A percentile compares a stretch with the other conserved stretches of the same genome.
phyloP scores from a whole-genome alignment of 768 basidiomycete genomes.

The Tricholoma saponaceum region DNA sequence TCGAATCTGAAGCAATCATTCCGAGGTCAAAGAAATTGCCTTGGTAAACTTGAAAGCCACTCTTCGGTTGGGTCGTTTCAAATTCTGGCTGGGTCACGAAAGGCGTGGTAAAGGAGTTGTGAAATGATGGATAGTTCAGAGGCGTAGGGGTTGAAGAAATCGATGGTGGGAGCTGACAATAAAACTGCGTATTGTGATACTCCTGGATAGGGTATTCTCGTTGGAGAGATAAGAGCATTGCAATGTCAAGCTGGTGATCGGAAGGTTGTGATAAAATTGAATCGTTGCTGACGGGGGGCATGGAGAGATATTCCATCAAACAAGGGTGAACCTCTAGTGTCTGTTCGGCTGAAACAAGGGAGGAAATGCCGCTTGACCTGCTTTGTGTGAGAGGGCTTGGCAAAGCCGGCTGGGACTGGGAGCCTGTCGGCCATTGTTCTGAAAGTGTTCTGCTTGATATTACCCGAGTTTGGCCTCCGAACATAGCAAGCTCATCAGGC shows the following conservation, averaged over 20 bases:
- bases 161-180: not conserved
- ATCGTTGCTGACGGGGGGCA: constrained; percentile 17
- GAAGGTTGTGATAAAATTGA: constrained; percentile 5
- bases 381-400: constrained; percentile 6
- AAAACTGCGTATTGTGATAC: not conserved
- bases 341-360: constrained; percentile 15
- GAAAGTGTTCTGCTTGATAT: too few species aligned
- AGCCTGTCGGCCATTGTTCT: too few species aligned
- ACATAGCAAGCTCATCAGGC: too few species aligned
- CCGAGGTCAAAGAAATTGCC: constrained; percentile 28
- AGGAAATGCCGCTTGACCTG: constrained; percentile 14
- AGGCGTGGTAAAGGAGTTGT: constrained; percentile 2
- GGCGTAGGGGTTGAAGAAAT: not conserved
- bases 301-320: constrained; percentile 55
- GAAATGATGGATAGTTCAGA: not conserved
- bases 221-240: not conserved
- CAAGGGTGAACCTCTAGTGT: constrained; percentile 57
- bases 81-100: constrained; percentile 3
- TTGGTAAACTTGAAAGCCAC: not conserved
- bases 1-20: constrained; percentile 37
- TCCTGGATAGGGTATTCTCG: constrained; percentile 4
- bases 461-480: too few species aligned
- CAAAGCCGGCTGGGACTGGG: too few species aligned
- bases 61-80: not conserved
- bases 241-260: not conserved